These are phyloP conservation scores for Erysiphe pisi DNA, from an alignment of 2,329 filamentous ascomycete genomes.

Conservation along the genomic window DNA sequence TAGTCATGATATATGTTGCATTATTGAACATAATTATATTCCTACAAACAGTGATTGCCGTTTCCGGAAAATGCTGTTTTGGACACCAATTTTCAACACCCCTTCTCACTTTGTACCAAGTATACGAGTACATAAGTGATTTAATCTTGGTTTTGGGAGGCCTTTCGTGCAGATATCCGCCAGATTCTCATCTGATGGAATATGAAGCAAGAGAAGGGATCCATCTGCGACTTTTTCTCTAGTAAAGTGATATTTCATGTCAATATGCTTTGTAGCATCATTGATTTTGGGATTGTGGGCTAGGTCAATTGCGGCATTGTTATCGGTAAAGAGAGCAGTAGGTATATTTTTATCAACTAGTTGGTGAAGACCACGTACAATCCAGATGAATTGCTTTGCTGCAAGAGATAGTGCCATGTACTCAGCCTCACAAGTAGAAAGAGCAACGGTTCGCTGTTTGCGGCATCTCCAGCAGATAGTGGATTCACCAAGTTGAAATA, in stretches of 20 bases:
- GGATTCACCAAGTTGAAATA: too few relatives aligned
- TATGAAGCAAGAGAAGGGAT: neutral
- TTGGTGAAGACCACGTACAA: too few relatives aligned
- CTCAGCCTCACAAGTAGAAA: too few relatives aligned
- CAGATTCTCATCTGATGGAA: neutral
- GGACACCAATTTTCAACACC: slow-evolving; percentile 15
- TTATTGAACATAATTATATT: too few relatives aligned
- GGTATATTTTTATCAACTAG: neutral
- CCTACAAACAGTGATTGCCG: too few relatives aligned
- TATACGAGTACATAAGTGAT: neutral
- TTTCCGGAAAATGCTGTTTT: too few relatives aligned
- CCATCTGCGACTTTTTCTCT: neutral
- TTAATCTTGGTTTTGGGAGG: slow-evolving; percentile 19
- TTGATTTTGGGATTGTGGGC: neutral
- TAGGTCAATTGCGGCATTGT: neutral
- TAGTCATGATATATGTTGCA: too few relatives aligned
- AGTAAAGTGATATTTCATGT: neutral
- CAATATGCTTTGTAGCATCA: neutral
- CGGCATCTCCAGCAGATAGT: too few relatives aligned
- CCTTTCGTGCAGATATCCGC: neutral
- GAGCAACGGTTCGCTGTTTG: too few relatives aligned
- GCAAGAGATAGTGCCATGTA: too few relatives aligned
- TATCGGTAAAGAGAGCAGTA: neutral
- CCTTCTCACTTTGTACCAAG: neutral
- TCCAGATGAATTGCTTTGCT: too few relatives aligned